phyloP scores from a whole-genome alignment of 2,329 filamentous ascomycete genomes.

The Arthrobotrys iridis region DNA sequence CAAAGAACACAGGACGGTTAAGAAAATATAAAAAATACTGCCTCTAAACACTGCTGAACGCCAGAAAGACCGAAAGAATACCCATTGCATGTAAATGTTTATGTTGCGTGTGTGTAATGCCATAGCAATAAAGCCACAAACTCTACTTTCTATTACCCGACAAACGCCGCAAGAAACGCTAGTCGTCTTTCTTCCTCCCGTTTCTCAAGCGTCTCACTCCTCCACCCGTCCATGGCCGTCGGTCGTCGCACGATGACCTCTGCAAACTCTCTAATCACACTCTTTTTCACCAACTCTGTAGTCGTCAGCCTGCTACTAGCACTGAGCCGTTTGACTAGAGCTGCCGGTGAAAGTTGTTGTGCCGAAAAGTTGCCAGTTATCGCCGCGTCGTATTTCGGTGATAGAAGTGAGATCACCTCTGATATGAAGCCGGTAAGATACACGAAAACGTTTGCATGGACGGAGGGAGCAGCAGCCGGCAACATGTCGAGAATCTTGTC shows the following conservation, averaged over 20 bases:
- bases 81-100: background rate
- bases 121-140: background rate
- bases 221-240: conserved; percentile 37
- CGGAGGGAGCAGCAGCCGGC: conserved; percentile 54
- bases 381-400: conserved; percentile 45
- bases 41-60: background rate
- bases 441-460: conserved; percentile 58
- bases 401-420: conserved; percentile 56
- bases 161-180: conserved; percentile 40
- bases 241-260: conserved; percentile 40
- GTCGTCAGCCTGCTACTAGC: conserved; percentile 44
- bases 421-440: conserved; percentile 58
- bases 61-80: background rate
- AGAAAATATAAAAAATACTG: too few species aligned
- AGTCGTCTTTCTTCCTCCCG: conserved; percentile 38
- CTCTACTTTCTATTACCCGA: background rate
- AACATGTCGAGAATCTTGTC: conserved; percentile 59
- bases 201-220: conserved; percentile 44
- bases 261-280: conserved; percentile 39
- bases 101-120: too few species aligned
- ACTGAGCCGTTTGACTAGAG: conserved; percentile 40
- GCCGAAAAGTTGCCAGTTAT: conserved; percentile 12
- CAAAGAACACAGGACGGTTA: too few species aligned
- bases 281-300: conserved; percentile 51
- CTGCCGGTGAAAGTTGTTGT: conserved; percentile 21